phyloP scores from a whole-genome alignment of 441 rosid species.

The Adansonia grandidieri region DNA sequence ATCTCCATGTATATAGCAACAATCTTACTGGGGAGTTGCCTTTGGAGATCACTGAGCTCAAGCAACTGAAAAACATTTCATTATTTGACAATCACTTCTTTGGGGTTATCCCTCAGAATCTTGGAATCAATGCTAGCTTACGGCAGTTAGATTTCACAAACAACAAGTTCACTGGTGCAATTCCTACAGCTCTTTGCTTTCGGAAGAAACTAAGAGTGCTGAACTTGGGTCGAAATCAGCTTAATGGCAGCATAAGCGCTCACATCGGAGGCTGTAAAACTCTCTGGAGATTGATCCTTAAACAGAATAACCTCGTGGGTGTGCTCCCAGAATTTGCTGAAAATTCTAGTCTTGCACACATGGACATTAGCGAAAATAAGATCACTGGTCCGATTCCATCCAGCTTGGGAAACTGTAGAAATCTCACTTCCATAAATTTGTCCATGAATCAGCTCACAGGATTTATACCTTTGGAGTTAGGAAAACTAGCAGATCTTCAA shows the following conservation, averaged over 20 bases:
- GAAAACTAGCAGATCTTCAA: slow-evolving; percentile 51
- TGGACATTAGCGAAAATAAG: slow-evolving; percentile 57
- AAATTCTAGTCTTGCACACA: slow-evolving; percentile 42
- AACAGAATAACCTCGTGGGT: slow-evolving; percentile 56
- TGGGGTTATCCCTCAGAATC: slow-evolving; percentile 59
- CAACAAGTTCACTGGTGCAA: slow-evolving; percentile 62
- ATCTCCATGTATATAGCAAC: slow-evolving; percentile 55
- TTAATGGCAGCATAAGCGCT: slow-evolving; percentile 64
- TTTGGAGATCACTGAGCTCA: slow-evolving; percentile 58
- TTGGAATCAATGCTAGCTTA: slow-evolving; percentile 74
- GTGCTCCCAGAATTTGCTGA: slow-evolving; percentile 56
- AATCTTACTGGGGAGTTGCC: slow-evolving; percentile 73
- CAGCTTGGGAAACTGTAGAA: slow-evolving; percentile 57
- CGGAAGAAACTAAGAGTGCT: slow-evolving; percentile 51
- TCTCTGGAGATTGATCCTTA: slow-evolving; percentile 62
- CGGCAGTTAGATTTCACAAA: slow-evolving; percentile 58
- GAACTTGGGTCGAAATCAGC: slow-evolving; percentile 60
- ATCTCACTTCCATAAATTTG: slow-evolving; percentile 52
- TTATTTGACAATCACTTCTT: slow-evolving; percentile 58
- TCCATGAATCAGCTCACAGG: slow-evolving; percentile 68
- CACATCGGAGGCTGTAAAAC: slow-evolving; percentile 57
- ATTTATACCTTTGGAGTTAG: slow-evolving; percentile 57
- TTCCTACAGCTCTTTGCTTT: slow-evolving; percentile 70
- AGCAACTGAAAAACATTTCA: slow-evolving; percentile 50
- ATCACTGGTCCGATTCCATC: slow-evolving; percentile 63